phyloP scores from a whole-genome alignment of 345 rosid genomes.

The Salix dunnii region DNA sequence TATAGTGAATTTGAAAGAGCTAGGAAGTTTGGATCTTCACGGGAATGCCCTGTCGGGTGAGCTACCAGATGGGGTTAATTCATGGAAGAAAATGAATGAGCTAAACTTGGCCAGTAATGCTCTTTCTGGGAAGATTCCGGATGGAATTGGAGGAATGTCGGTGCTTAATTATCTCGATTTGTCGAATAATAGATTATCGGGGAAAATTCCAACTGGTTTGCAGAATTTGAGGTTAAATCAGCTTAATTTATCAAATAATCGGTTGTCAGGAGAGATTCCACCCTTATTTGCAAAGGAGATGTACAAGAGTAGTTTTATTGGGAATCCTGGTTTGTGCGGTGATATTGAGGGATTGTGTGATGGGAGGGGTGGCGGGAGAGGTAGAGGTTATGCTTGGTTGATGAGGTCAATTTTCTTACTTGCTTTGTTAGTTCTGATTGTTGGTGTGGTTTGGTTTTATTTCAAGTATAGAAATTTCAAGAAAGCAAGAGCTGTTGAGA shows the following conservation, averaged over 20 bases:
- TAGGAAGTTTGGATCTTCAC: slow-evolving; percentile 76
- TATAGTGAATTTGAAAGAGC: slow-evolving; percentile 49
- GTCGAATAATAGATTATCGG: slow-evolving; percentile 62
- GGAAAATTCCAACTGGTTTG: slow-evolving; percentile 58
- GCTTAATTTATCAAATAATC: slow-evolving; percentile 76
- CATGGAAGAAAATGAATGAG: slow-evolving; percentile 81
- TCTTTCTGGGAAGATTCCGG: slow-evolving; percentile 64
- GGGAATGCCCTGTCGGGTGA: slow-evolving; percentile 65
- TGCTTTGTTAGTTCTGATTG: slow-evolving; percentile 58
- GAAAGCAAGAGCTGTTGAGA: slow-evolving; percentile 62
- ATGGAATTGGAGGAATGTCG: slow-evolving; percentile 57
- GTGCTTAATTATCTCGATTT: slow-evolving; percentile 90
- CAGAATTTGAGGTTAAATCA: slow-evolving; percentile 88
- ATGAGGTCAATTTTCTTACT: slow-evolving; percentile 66
- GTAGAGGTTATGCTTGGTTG: slow-evolving; percentile 65
- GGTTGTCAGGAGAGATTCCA: slow-evolving; percentile 67
- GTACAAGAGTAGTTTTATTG: slow-evolving; percentile 64
- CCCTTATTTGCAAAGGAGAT: slow-evolving; percentile 55
- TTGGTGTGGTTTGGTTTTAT: slow-evolving; percentile 80
- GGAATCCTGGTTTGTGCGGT: slow-evolving; percentile 84
- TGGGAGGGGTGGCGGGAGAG: slow-evolving; percentile 41
- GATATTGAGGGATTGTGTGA: slow-evolving; percentile 61
- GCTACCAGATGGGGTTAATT: slow-evolving; percentile 51
- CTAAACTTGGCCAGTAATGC: slow-evolving; percentile 62
- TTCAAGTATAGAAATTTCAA: slow-evolving; percentile 65